These are phyloP conservation scores for Peniophora sp. DNA, from an alignment of 1,284 basidiomycete genomes.

Conservation along the genomic window DNA sequence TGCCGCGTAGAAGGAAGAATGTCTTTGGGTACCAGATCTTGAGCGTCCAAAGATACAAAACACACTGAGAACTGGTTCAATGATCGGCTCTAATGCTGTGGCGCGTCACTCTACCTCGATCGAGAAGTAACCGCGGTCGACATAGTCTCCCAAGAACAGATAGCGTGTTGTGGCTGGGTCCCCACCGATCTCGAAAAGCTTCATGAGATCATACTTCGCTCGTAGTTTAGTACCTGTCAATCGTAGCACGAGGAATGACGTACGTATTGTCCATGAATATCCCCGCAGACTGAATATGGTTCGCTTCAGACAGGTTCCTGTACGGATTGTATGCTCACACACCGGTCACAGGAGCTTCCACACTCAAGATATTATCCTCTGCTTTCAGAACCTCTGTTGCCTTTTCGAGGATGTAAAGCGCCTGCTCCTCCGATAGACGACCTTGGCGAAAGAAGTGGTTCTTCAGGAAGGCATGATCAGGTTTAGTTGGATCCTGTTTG, in stretches of 20 bases:
- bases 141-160: conserved; percentile 92
- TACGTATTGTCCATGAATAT: conserved; percentile 94
- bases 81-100: neutral
- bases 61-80: conserved; percentile 49
- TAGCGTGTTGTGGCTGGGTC: conserved; percentile 91
- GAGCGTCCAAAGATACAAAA: conserved; percentile 81
- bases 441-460: conserved; percentile 99
- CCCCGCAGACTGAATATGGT: conserved; percentile 62
- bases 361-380: conserved; percentile 85
- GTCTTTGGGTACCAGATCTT: conserved; percentile 93
- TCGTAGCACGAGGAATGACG: conserved; percentile 23
- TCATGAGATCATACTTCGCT: conserved; percentile 84
- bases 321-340: conserved; percentile 12
- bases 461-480: conserved; percentile 94
- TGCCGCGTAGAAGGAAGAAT: conserved; percentile 84
- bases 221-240: conserved; percentile 2
- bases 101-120: conserved; percentile 57
- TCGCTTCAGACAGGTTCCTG: conserved; percentile 19
- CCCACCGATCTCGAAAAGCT: conserved; percentile 90
- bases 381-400: conserved; percentile 67
- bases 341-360: conserved; percentile 94
- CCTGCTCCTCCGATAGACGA: conserved; percentile 84
- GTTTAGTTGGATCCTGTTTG: conserved; percentile 75
- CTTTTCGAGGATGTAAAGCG: conserved; percentile 79
- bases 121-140: conserved; percentile 90